Evolutionary conservation across 1,284 basidiomycete species (phyloP), one percentile per base, ranked within the genome.

Genomic region (Flammula alnicola): DNA sequence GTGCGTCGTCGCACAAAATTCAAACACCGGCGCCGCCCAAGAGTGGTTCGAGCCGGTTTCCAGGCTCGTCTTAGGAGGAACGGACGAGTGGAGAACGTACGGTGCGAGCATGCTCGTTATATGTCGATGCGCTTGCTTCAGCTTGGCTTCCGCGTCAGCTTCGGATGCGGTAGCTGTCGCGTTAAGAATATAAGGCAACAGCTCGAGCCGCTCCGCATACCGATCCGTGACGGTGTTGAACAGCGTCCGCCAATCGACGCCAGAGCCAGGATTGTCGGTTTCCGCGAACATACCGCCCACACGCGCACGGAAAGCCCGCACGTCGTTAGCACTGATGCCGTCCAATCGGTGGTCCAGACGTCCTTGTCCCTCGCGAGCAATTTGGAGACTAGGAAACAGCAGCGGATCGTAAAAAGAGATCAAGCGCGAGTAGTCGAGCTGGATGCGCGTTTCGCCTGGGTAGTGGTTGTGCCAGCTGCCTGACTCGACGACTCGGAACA

Each of bases 171-270:
- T 37, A 36, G 3, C 54, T 42, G 27, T 56, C 25, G 47, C 47
- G 35, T 66, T 65, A 14, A 81, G 60, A 8, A 75, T 57, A 53
- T 73, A 60, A 2, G 55, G 66, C 2, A 72, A 55, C 6, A 71
- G 48, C 47, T 80, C 74, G n/a, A 81, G 59, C 2, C 79, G 65
- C 19, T 67, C 63, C 0, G 64, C 68, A 39, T 73, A 77, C 16
- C 79, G 69, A 30, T 78, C 71, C 2, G 73, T 64, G 4, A 78
- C 60, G 23, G 72, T 66, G 16, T 67, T 67, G 16, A 71, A 41
- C 23, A 81, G 60, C 2, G 67, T 66, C 29, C 54, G 56, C 79
- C 80, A 81, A 54, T 80, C 73, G 4, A 78, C 56, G 0, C 72
- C 72, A 36, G 47, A 37, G 5, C 39, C 26, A 6, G 17, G 8